Base-by-base conservation (phyloP, 2,329 filamentous ascomycete species). In the Curvularia verruculosa region DNA sequence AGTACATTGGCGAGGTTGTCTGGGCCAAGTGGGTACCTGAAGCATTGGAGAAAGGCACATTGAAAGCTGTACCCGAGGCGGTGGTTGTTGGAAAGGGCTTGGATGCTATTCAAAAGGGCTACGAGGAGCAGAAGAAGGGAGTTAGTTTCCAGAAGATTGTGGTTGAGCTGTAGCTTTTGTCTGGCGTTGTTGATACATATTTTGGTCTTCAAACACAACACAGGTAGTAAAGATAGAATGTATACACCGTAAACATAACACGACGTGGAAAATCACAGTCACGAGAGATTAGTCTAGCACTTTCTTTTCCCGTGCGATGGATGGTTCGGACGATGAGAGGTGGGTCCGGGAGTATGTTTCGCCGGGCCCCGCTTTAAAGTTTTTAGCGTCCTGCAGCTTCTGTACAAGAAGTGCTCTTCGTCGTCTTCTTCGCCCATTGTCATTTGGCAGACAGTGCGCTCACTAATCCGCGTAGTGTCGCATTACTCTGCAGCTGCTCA, bases 101-200 rank as follows among this genome's bases (percentile, higher is more conserved):
- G 21, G 71, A 72, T 6, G 62, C 57, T 40, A 56, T 71, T 3
- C 68, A 73, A 58, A 64, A 70, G 48, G 74, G 63, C 4, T 56
- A 70, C 41, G 66, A 70, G 43, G 56, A 54, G 53, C 63, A 70
- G 55, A 71, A 67, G 59, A 63, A 70, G 52, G 73, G 72, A 8
- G 67, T 75, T 21, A 75, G 72, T 52, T 75, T 70, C 52, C 61
- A 60, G n/a, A 75, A 74, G 63, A 59, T 75, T 49, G 73, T 75
- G 19, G 60, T 75, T 19, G 66, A 67, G 28, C 47, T 68, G 23
- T 67, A 64, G 44, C 15, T 21, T 12, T 3, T 40, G 28, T 18
- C 6, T 18, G 19, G 18, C n/a, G 24, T 26, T 29, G n/a, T n/a
- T n/a, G n/a, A n/a, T n/a, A n/a, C n/a, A n/a, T n/a, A n/a, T n/a